Evolutionary conservation across 306 rosid species (phyloP), one percentile per base, ranked within the genome.

Genomic region (Begonia fuchsioides): DNA sequence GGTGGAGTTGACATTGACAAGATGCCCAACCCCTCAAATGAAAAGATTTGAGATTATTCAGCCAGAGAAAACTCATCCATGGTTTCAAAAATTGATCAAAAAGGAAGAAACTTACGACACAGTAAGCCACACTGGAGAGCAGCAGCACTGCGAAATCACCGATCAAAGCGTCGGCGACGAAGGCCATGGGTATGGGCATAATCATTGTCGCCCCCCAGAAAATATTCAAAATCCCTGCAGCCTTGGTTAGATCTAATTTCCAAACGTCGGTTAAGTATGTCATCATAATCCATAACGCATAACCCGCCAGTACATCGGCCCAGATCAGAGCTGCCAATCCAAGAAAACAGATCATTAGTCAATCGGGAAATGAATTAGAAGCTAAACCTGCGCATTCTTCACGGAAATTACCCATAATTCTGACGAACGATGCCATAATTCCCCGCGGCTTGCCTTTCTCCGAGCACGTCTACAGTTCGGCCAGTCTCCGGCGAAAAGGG

Each of bases 1-100:
- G 71, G 71, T 6, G 65, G 61, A 3, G 66, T 59, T 26, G 71
- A 66, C 65, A 58, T 66, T 43, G 71, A 13, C 47, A 66, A 59
- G 15, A 66, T 50, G 1, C 55, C 55, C 3, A 63, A 55, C 3
- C 68, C 68, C 68, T 63, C 13, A 26, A 6, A 26, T 26, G 1
- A 26, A 26, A 26, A 8, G 8, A 26, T 26, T 26, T 26, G 8
- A 26, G 7, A 26, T 26, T 26, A n/a, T n/a, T n/a, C 35, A 26
- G 35, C 35, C 5, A 26, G 35, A 6, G 7, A 26, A 26, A 26
- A 8, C 1, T 26, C 7, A 26, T 26, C 7, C 35, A 26, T 4
- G 4, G 8, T 26, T 26, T 20, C 7, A 26, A 4, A 26, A n/a
- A n/a, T 26, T 26, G 7, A 4, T 8, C 35, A 19, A 2, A 40